These are phyloP conservation scores for Komagataella pseudopastoris DNA, from an alignment of 805 yeast genomes.

Conservation along the genomic window DNA sequence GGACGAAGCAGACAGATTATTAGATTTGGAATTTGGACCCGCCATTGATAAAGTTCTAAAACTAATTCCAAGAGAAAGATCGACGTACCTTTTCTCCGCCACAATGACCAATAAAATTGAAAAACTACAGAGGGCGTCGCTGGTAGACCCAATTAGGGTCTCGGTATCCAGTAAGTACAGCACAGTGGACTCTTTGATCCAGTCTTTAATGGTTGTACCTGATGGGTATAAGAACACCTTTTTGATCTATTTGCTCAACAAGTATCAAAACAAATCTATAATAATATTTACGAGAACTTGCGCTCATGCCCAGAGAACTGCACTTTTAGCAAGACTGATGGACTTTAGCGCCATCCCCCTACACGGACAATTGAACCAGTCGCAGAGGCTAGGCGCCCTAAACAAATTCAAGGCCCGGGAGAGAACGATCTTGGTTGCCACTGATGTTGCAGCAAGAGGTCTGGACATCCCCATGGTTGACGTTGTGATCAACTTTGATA, in stretches of 20 bases:
- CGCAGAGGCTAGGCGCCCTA: conserved; percentile 72
- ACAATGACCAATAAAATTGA: conserved; percentile 94
- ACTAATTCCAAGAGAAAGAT: conserved; percentile 73
- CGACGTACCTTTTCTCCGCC: conserved; percentile 86
- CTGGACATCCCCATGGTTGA: conserved; percentile 90
- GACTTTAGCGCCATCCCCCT: conserved; percentile 88
- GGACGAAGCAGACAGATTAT: conserved; percentile 94
- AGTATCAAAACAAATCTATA: conserved; percentile 69
- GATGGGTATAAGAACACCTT: conserved; percentile 87
- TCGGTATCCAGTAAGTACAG: conserved; percentile 82
- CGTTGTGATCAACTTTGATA: conserved; percentile 80
- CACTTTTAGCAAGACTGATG: conserved; percentile 62
- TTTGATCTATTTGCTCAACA: conserved; percentile 71
- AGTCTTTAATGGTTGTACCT: conserved; percentile 80
- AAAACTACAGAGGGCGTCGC: conserved; percentile 85
- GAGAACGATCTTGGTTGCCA: conserved; percentile 59
- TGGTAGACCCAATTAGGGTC: conserved; percentile 78
- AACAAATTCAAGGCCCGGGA: conserved; percentile 69
- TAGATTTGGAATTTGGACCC: conserved; percentile 96
- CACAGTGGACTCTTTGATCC: conserved; percentile 89
- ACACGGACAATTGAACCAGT: conserved; percentile 83
- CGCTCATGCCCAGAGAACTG: conserved; percentile 87
- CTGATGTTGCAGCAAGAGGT: conserved; percentile 95
- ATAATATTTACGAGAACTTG: conserved; percentile 90
- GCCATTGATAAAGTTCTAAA: conserved; percentile 77